A percentile compares a stretch with the other conserved stretches of the same genome.
Evolutionary conservation across 73 alveolate genomes (phyloP).

Genomic region (Paramecium sexaurelia): DNA sequence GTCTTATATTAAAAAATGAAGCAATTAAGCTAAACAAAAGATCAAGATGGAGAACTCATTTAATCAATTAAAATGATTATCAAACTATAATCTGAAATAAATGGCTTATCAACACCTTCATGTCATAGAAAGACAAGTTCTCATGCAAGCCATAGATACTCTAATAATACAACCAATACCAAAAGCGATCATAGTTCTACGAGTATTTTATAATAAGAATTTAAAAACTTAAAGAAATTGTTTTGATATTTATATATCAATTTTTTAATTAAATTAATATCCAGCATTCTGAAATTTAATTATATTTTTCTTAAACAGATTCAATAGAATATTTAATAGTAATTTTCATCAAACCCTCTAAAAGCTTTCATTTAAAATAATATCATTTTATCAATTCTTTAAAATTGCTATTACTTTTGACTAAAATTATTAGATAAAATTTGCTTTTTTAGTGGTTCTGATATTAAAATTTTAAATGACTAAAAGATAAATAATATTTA

Average conservation of each 20-base stretch:
- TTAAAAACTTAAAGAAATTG: constrained; percentile 9
- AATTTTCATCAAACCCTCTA: too few species aligned
- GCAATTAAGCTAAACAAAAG: neutral
- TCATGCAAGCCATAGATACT: neutral
- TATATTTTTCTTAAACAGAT: neutral
- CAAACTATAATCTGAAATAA: constrained; percentile 5
- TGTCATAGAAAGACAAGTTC: constrained; percentile 56
- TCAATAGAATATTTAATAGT: too few species aligned
- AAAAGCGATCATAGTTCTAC: constrained; percentile 51
- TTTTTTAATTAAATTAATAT: neutral
- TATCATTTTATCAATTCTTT: too few species aligned
- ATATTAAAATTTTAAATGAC: too few species aligned
- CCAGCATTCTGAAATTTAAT: neutral
- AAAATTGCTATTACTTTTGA: too few species aligned
- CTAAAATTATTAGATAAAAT: too few species aligned
- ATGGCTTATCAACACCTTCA: neutral
- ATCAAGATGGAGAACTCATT: constrained; percentile 40
- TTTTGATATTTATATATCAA: neutral
- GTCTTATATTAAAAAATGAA: neutral
- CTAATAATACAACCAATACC: neutral
- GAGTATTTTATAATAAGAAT: neutral
- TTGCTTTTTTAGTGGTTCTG: too few species aligned
- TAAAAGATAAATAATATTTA: too few species aligned
- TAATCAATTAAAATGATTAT: neutral
- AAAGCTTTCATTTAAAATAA: too few species aligned